Conservation (phyloP, 2,329 filamentous ascomycete species). For the Paraphaeosphaeria minitans region DNA sequence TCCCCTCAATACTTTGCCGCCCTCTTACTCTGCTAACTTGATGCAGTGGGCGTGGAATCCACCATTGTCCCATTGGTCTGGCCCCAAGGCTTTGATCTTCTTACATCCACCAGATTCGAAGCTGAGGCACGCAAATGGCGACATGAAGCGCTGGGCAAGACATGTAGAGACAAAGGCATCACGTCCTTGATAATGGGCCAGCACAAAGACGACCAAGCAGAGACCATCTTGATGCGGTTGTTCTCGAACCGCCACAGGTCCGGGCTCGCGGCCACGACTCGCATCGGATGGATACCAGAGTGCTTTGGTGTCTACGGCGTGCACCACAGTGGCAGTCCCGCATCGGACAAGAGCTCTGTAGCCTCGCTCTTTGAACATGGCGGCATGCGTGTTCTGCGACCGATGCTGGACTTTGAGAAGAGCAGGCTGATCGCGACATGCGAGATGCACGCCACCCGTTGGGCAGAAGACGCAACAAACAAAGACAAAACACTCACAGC, state of each 20-base stretch:
- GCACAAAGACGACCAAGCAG: slow-evolving; percentile 88
- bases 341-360: not conserved
- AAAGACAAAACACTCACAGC: slow-evolving; percentile 73
- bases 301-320: slow-evolving; percentile 76
- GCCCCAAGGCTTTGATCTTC: slow-evolving; percentile 45
- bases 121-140: slow-evolving; percentile 73
- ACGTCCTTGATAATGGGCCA: slow-evolving; percentile 77
- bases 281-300: slow-evolving; percentile 75
- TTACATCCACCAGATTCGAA: slow-evolving; percentile 70
- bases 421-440: slow-evolving; percentile 76
- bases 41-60: slow-evolving; percentile 35
- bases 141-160: slow-evolving; percentile 71
- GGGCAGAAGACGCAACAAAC: slow-evolving; percentile 89
- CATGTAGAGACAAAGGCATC: slow-evolving; percentile 60
- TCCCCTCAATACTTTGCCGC: not conserved
- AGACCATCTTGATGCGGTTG: slow-evolving; percentile 84
- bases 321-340: slow-evolving; percentile 49
- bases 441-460: slow-evolving; percentile 66
- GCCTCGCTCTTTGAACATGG: slow-evolving; percentile 60
- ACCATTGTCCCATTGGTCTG: slow-evolving; percentile 47
- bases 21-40: slow-evolving; percentile 15
- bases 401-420: slow-evolving; percentile 74
- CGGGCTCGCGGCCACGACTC: slow-evolving; percentile 74
- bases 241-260: slow-evolving; percentile 67
- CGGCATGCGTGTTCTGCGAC: slow-evolving; percentile 70